Conservation (phyloP, 352 stramenopile genomes). For the Elongisporangium anandrum region DNA sequence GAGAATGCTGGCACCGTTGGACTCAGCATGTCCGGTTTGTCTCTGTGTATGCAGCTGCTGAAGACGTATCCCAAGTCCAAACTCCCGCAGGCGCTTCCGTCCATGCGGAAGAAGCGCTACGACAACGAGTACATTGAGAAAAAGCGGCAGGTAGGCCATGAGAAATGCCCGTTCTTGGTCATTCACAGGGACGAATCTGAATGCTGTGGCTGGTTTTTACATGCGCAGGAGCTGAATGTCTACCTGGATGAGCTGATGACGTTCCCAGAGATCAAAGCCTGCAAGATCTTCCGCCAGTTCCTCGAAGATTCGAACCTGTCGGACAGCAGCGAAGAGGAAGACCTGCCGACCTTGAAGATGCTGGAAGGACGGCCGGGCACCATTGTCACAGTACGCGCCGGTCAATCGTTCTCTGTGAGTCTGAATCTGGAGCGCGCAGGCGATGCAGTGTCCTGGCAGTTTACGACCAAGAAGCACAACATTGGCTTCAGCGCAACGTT, state of each 20-base stretch:
- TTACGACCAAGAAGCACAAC: constrained; percentile 77
- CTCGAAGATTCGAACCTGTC: constrained; percentile 43
- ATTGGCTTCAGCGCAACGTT: constrained; percentile 80
- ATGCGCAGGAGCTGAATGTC: constrained; percentile 37
- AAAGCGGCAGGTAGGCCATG: constrained; percentile 32
- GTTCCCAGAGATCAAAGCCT: constrained; percentile 49
- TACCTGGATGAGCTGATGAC: constrained; percentile 52
- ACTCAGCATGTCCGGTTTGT: not conserved
- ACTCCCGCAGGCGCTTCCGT: constrained; percentile 48
- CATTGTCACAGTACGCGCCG: constrained; percentile 56
- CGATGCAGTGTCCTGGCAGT: constrained; percentile 64
- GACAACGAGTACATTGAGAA: constrained; percentile 75
- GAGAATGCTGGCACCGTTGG: no score
- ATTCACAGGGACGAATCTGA: not conserved
- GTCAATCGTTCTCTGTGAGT: constrained; percentile 67
- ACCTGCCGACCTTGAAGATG: constrained; percentile 33
- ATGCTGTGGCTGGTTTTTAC: not conserved
- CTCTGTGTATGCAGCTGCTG: constrained; percentile 28
- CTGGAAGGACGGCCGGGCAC: constrained; percentile 54
- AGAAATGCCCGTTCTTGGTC: not conserved
- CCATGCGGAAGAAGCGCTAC: constrained; percentile 68
- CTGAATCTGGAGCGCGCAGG: constrained; percentile 32
- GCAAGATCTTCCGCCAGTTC: constrained; percentile 53
- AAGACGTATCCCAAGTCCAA: constrained; percentile 77
- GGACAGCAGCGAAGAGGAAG: constrained; percentile 57